Base-by-base conservation (phyloP, 2,329 filamentous ascomycete genomes). In the Nemania diffusa region DNA sequence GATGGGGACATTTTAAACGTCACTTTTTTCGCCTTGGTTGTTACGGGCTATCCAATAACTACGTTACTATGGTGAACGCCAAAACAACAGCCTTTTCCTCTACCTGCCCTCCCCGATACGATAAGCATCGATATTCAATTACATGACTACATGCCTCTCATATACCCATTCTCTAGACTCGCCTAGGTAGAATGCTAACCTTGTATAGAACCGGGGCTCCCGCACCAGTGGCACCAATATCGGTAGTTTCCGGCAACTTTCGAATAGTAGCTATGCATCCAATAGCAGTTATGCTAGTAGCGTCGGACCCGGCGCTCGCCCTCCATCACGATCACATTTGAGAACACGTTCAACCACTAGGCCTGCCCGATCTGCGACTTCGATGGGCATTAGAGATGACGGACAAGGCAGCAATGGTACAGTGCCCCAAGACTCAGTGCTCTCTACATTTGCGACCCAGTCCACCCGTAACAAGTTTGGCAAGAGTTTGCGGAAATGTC, bases 331-430 rank as follows among this genome's bases (percentile, higher is more conserved):
- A 67, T 71, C 75, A 20, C 73, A 76, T 65, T 48, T 62, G 50
- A 66, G 76, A 66, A 59, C 76, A 68, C 71, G 71, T 27, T 74
- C 76, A 55, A 73, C 73, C 70, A 70, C 77, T 73, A 73, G 74
- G 68, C 29, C 57, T 75, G 52, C 69, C 69, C 68, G 76, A 59
- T 67, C 75, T 57, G 76, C 74, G 15, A 78, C 76, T 22, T 77
- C 78, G 50, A 77, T 74, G 68, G 72, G 71, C 29, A 67, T 64
- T 13, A 76, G 75, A 6, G 75, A 73, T 34, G 71, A 71, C 26
- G 67, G 44, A 62, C 69, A 71, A 27, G 73, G 75, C 60, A 78
- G 76, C 50, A 82, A 82, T 73, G 81, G 81, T 83, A 83, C 67
- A 77, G 74, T 75, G 52, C 64, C 73, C 72, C 74, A 73, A 58